Base-by-base conservation (phyloP, 2,329 filamentous ascomycete species). In the Aspergillus vadensis region DNA sequence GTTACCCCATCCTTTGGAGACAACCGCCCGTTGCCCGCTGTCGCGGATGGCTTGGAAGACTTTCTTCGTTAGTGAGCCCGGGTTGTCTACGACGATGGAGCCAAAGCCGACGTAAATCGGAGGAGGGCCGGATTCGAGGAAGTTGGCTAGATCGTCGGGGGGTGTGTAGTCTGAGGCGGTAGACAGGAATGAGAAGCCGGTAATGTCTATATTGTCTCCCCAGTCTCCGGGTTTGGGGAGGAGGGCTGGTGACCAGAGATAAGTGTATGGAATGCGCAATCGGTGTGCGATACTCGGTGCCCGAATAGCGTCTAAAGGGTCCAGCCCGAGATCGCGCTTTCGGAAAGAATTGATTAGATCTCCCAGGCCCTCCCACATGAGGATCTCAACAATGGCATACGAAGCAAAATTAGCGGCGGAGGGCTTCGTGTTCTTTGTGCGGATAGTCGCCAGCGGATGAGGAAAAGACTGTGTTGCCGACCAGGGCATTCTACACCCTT, bases 321-420 rank as follows among this genome's bases (percentile, higher is more conserved):
- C 90, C 0, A 97, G 80, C 25, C 90, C 89, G 1, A 96, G 82
- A 14, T 85, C 85, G 60, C 88, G 87, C 65, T 89, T 87, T 55
- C 93, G 84, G 70, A 97, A 97, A 10, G 88, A 85, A 71, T 98
- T 97, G 72, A 97, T 94, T 5, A 97, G 82, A 74, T 97, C 93
- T 39, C 93, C 93, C 4, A 97, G 79, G 0, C 92, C 92, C 76
- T 97, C 92, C 92, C 92, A 96, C 10, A 92, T 93, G 83, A 97
- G 87, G 85, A 96, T 91, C 67, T 97, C 92, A 2, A 96, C 90
- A 19, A 96, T 80, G 0, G 89, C 87, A 69, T 96, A 97, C 0
- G 89, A 91, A 59, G 96, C 82, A 70, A 91, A 94, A 68, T 95
- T 96, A 0, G 91, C 89, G 60, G 91, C 83, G n/a, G 85, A 85